Evolutionary conservation across 495 filamentous ascomycete species (phyloP), one percentile per base, ranked within the genome.

Genomic region (Venustampulla echinocandica): DNA sequence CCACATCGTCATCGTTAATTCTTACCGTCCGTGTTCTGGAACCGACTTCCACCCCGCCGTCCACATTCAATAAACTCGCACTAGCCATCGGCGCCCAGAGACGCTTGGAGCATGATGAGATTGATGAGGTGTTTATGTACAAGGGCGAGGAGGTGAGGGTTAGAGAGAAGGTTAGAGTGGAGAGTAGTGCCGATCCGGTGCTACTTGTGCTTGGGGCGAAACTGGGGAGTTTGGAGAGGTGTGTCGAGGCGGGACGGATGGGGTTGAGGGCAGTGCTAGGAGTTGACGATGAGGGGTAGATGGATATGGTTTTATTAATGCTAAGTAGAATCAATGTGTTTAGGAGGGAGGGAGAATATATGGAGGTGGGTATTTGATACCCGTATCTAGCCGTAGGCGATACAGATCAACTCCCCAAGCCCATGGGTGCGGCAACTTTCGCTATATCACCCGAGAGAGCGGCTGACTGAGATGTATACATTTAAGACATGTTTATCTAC

Each of bases 191-290:
- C 45, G 92, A 98, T 59, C 93, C 92, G 23, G 87, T 80, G 59
- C 53, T 98, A 51, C 76, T 98, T 66, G 78, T 82, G n/a, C 70
- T 90, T 13, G 82, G 85, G 68, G 84, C 87, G 3, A 98, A 98
- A 66, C 62, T 98, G 64, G 81, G 74, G 21, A 87, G 86, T 17
- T 61, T 97, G 46, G 82, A 87, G 42, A 79, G 90, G 57, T 77
- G 77, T 44, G 70, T 96, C 9, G 69, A 63, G 44, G 66, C 81
- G 45, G 81, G 80, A 58, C 74, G 86, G 48, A 62, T 74, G 54
- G 82, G 82, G n/a, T 61, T 97, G 58, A 80, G 74, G 23, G 76
- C 88, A 32, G 86, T 95, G 1, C 87, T 90, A 82, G 85, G 80
- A 22, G 62, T 64, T 21, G 68, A 65, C 3, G 66, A 40, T 47